phyloP scores from a whole-genome alignment of 108 stramenopile genomes.

The Halocafeteria seosinensis region DNA sequence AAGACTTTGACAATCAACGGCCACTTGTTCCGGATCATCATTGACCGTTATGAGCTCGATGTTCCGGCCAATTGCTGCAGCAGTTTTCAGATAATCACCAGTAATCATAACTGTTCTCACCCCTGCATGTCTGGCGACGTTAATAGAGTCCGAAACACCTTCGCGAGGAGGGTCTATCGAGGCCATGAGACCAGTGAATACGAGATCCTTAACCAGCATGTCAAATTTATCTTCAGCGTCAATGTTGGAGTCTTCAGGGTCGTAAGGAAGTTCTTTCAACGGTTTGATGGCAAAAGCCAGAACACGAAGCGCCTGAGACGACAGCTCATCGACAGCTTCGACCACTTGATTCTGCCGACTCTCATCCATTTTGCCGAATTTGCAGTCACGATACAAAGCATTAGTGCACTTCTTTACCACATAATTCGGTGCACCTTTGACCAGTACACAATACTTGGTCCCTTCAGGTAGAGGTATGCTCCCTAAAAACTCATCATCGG shows the following conservation, averaged over 20 bases:
- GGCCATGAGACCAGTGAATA: constrained; percentile 76
- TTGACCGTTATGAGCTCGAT: not conserved
- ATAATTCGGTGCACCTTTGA: constrained; percentile 90
- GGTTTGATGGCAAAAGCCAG: constrained; percentile 66
- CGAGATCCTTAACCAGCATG: constrained; percentile 34
- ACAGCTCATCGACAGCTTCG: constrained; percentile 52
- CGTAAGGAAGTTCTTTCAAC: constrained; percentile 41
- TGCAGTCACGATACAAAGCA: constrained; percentile 15
- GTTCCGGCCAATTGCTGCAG: constrained; percentile 8
- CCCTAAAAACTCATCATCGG: not conserved
- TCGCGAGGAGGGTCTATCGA: constrained; percentile 94
- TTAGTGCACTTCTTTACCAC: constrained; percentile 45
- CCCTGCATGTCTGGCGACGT: constrained; percentile 60
- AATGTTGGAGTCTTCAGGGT: constrained; percentile 48
- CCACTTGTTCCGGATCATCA: not conserved
- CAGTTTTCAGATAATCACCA: constrained; percentile 11
- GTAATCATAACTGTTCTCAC: constrained; percentile 73
- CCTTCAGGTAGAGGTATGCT: not conserved
- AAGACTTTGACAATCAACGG: not conserved
- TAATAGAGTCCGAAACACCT: constrained; percentile 81
- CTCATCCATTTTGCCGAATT: too few relatives aligned
- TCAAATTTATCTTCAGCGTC: not conserved
- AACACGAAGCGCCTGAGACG: constrained; percentile 70
- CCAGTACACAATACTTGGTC: constrained; percentile 16
- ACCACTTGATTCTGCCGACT: not conserved